Evolutionary conservation across 768 basidiomycete genomes (phyloP), one percentile per base, ranked within the genome.

Genomic region (Pleurotus djamor): DNA sequence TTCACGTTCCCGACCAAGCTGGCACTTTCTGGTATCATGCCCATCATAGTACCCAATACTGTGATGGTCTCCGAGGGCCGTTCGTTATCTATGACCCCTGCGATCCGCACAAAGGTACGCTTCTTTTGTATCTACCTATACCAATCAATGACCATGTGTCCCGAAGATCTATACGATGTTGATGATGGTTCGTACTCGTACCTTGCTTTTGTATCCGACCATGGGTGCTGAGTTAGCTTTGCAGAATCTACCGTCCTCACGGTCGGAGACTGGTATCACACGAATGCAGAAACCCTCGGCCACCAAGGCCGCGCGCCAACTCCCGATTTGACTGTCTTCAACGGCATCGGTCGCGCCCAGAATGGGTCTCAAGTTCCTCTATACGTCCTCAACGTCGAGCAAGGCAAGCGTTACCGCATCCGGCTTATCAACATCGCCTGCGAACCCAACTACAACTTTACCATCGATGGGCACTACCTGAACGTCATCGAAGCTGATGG

Each of bases 391-490:
- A 73, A 74, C 43, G 79, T 85, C 36, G 48, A 63, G 6, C 56
- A 50, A 0, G 75, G 75, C 10, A 66, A 69, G 50, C 71, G 82
- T 16, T 85, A 85, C 61, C 79, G 85, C 16, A 79, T 85, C 68
- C 79, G 83, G 3, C 41, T 86, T 1, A 61, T 85, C 52, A 70
- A 63, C 57, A 76, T 79, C 55, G 76, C 79, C 10, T 83, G 83
- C 66, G 77, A 79, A 50, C 75, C 65, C 61, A 70, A 59, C 71
- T 80, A 69, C 62, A 63, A 52, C n/a, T 79, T 79, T 65, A 73
- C 70, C 2, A 68, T 78, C 33, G 74, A 78, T 57, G 61, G 66
- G 9, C 80, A 82, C 52, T 69, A 69, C 3, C 62, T 78, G 63
- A 68, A 63, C 32, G 69, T 84, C 54, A 79, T 79, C 43, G 77